A percentile compares a stretch with the other conserved stretches of the same genome.
Conservation (phyloP, 768 basidiomycete genomes). For the Pulveroboletus sp. region DNA sequence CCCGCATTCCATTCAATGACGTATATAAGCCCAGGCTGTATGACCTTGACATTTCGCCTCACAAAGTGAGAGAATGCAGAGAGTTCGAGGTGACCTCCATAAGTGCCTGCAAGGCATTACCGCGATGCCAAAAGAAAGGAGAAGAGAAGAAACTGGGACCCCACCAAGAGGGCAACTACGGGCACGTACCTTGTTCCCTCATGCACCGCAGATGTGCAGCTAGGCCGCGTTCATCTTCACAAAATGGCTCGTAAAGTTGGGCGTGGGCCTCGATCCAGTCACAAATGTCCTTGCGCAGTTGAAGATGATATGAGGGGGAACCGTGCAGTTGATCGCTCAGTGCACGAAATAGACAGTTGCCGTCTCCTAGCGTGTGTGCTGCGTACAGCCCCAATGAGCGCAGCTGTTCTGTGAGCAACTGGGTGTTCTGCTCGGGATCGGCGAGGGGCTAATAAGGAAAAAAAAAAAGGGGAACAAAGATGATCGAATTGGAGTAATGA, state of each 20-base stretch:
- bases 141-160: neutral
- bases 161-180: neutral
- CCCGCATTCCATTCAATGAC: conserved; percentile 80
- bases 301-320: conserved; percentile 59
- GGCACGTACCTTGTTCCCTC: conserved; percentile 63
- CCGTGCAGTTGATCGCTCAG: conserved; percentile 86
- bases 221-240: conserved; percentile 78
- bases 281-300: conserved; percentile 72
- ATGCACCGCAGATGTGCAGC: conserved; percentile 71
- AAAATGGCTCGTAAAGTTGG: conserved; percentile 78
- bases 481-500: conserved; percentile 17
- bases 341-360: conserved; percentile 91
- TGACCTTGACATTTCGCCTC: conserved; percentile 78
- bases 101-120: conserved; percentile 54
- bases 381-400: conserved; percentile 78
- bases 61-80: conserved; percentile 85
- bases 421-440: conserved; percentile 61
- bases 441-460: conserved; percentile 36
- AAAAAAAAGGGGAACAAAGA: neutral
- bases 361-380: conserved; percentile 82
- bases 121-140: too few species aligned
- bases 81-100: conserved; percentile 92
- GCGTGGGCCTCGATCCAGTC: conserved; percentile 72
- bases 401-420: conserved; percentile 67
- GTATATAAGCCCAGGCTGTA: conserved; percentile 88